Base-by-base conservation (phyloP, 495 filamentous ascomycete species). In the Tuber umbilicatum region DNA sequence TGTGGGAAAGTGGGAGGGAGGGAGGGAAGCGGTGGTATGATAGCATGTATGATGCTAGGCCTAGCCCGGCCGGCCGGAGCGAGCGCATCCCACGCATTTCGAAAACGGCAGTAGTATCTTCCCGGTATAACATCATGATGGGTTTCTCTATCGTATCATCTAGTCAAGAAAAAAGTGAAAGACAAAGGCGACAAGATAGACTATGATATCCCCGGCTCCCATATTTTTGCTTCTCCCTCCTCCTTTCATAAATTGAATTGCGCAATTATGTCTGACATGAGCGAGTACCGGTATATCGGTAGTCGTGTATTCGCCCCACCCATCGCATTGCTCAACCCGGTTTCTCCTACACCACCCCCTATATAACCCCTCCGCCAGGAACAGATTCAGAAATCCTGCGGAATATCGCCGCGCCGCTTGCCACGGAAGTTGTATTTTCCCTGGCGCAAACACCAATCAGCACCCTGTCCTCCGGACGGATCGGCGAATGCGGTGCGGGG, bases 401-500 rank as follows among this genome's bases (percentile, higher is more conserved):
- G 88, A 35, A 89, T 86, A 83, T 99, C 94, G 38, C 92, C 93
- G 81, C 87, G 91, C 81, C 91, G 87, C 89, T 97, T 99, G 40
- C 91, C 94, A 75, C 94, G 89, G 73, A 97, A 78, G 43, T 97
- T 88, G 79, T 85, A 97, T 82, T 94, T 93, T 76, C 94, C 95
- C 95, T 97, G 4, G 16, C 14, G 14, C 17, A 7, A 31, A 35
- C 38, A 73, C 27, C 5, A 21, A 71, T 71, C 47, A 43, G 70
- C 69, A 27, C 23, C 70, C 39, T 41, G 31, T 76, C 38, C 69
- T 55, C 37, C 42, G 45, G 38, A 38, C n/a, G 23, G 31, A n/a
- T 47, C 14, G 19, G 27, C 1, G 42, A 14, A 16, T 50, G 16
- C 2, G 16, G 55, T 17, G 23, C 60, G 9, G 31, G 4, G 17